Evolutionary conservation across 2,329 filamentous ascomycete genomes (phyloP).

Genomic region (Penicillium sp.): DNA sequence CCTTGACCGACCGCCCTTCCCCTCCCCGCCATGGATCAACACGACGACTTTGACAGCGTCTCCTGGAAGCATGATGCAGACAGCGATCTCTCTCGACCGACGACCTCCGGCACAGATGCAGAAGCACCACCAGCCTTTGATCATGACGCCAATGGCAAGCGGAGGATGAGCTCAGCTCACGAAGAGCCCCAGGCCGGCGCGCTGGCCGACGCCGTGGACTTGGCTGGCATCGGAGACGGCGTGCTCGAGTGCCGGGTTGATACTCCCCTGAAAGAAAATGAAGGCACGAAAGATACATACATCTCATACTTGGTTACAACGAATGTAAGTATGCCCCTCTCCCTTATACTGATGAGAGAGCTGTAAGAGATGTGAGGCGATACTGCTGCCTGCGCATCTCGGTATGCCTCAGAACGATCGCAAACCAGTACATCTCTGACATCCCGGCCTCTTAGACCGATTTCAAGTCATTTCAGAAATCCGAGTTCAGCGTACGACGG

Average conservation of each 20-base stretch:
- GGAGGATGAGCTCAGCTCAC: constrained; percentile 50
- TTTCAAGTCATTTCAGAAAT: constrained; percentile 88
- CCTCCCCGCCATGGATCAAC: constrained; percentile 47
- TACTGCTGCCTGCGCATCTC: constrained; percentile 23
- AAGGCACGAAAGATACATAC: constrained; percentile 95
- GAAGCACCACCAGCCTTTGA: constrained; percentile 39
- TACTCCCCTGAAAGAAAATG: constrained; percentile 88
- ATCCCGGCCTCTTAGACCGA: constrained; percentile 69
- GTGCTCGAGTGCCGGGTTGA: constrained; percentile 81
- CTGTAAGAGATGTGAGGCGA: not conserved
- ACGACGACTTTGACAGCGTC: constrained; percentile 79
- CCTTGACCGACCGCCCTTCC: constrained; percentile 15
- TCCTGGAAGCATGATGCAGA: constrained; percentile 72
- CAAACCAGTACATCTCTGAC: constrained; percentile 17
- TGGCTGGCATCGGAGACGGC: constrained; percentile 70
- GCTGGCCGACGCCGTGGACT: constrained; percentile 60
- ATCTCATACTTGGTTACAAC: constrained; percentile 95
- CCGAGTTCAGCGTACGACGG: constrained; percentile 77
- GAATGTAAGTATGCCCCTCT: constrained; percentile 61
- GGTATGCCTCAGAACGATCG: not conserved
- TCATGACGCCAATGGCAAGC: constrained; percentile 53
- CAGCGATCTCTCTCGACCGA: constrained; percentile 48
- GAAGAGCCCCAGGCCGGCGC: constrained; percentile 55
- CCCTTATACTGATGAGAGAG: not conserved
- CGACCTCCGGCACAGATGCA: constrained; percentile 46